Evolutionary conservation across 179 eudicot genomes (phyloP).

Genomic region (Beta corolliflora): DNA sequence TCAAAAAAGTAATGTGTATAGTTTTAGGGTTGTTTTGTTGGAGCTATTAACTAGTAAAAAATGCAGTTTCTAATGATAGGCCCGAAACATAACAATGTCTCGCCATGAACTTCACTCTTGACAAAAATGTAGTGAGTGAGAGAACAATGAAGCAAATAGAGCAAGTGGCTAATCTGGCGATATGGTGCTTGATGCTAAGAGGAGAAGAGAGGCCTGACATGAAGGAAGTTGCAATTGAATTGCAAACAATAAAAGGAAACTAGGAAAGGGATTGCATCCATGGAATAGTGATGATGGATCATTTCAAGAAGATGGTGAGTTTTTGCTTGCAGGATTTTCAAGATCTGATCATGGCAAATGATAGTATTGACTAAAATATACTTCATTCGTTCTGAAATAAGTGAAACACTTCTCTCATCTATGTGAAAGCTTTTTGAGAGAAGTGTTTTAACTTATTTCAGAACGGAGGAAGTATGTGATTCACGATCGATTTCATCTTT

Average conservation of each 20-base stretch:
- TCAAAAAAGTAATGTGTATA: neutral
- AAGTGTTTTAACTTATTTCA: too few species aligned
- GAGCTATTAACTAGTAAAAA: neutral
- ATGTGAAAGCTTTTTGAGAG: too few species aligned
- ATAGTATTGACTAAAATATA: too few species aligned
- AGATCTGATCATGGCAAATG: neutral
- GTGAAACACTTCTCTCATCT: too few species aligned
- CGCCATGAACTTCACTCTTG: neutral
- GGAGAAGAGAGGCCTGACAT: slow-evolving; percentile 37
- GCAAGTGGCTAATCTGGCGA: slow-evolving; percentile 12
- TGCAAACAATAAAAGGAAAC: slow-evolving; percentile 16
- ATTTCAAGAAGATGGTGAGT: neutral
- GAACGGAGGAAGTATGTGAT: too few species aligned
- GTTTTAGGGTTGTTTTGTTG: neutral
- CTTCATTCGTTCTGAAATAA: too few species aligned
- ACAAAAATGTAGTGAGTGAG: too few species aligned
- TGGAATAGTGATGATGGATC: neutral
- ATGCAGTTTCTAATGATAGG: slow-evolving; percentile 22
- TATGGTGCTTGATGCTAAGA: slow-evolving; percentile 21
- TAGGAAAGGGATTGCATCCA: neutral
- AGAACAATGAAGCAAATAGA: too few species aligned
- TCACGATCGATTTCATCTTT: too few species aligned
- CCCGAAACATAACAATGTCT: slow-evolving; percentile 27
- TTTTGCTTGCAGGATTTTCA: neutral
- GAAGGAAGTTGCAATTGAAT: slow-evolving; percentile 37